Base-by-base conservation (phyloP, 768 basidiomycete genomes). In the Hericium coralloides region DNA sequence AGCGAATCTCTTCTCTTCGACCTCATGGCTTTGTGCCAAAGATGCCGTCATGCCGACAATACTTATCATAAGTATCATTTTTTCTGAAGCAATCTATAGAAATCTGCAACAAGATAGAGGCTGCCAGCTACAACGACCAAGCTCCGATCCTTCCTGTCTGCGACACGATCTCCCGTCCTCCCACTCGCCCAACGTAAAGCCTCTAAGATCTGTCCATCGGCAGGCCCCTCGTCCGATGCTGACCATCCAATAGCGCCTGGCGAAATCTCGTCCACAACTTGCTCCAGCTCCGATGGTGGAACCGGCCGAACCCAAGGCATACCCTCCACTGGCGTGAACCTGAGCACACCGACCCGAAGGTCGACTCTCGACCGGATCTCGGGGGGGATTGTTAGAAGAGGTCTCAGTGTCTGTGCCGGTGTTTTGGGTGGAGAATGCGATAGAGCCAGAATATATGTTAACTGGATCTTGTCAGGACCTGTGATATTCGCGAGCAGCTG, bases 251-350 rank as follows among this genome's bases (percentile, higher is more conserved):
- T 73, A 45, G 73, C 73, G n/a, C 69, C 70, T 5, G 79, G 77
- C 3, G 72, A 66, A 4, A 85, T 70, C 36, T 59, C 59, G 47
- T 57, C 59, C 18, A 84, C 80, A 0, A 74, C 76, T 15, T 71
- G 70, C 20, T 65, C 70, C 54, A 95, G 62, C 50, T 80, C 79
- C 2, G 68, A 68, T 3, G 79, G 75, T 7, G 80, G 67, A 0
- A 86, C 84, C 3, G 84, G 73, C 38, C 74, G 79, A 23, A 98
- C 85, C 97, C 97, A 99, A 0, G 95, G 92, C 97, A 99, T 98
- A 2, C 86, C 90, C 3, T 85, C 89, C 0, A 93, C 89, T 4
- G 81, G 82, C 2, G 84, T 77, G 68, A 95, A 95, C 15, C 69
- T 68, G 20, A 87, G 65, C 1, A 83, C 72, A 2, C 85, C 85